phyloP scores from a whole-genome alignment of 106 monocot genomes.

The Platanthera zijinensis region DNA sequence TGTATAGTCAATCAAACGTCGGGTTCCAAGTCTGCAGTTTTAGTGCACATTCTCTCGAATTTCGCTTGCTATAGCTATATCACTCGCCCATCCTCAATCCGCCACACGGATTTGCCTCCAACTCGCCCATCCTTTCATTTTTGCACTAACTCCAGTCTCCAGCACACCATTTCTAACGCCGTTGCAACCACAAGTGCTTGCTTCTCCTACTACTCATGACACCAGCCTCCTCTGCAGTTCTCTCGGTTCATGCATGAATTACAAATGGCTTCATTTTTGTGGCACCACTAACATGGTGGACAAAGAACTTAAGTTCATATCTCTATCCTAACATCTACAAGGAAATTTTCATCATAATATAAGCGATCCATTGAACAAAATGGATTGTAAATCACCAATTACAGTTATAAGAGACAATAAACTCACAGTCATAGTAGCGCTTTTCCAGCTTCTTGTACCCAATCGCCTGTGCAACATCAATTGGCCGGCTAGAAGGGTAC shows the following conservation, averaged over 20 bases:
- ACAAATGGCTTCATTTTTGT: neutral
- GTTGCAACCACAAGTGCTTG: no score
- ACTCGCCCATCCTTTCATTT: no score
- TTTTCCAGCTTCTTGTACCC: constrained; percentile 74
- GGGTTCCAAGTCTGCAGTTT: no score
- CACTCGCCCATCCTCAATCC: no score
- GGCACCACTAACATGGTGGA: neutral
- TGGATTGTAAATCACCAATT: neutral
- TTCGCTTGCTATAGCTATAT: no score
- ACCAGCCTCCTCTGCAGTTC: no score
- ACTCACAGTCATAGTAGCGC: constrained; percentile 89
- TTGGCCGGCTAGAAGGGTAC: constrained; percentile 68
- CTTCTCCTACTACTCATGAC: no score
- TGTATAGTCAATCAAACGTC: no score
- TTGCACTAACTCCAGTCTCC: no score
- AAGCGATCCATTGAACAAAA: neutral
- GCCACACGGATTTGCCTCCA: no score
- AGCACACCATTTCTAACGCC: no score
- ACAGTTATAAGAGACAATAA: neutral
- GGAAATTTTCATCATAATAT: neutral
- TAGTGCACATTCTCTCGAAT: no score
- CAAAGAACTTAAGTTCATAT: neutral
- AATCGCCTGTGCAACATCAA: constrained; percentile 72
- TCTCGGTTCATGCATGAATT: neutral
- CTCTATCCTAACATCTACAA: neutral